phyloP scores from a whole-genome alignment of 2,329 filamentous ascomycete species.

The Teratosphaeria epicoccoides region DNA sequence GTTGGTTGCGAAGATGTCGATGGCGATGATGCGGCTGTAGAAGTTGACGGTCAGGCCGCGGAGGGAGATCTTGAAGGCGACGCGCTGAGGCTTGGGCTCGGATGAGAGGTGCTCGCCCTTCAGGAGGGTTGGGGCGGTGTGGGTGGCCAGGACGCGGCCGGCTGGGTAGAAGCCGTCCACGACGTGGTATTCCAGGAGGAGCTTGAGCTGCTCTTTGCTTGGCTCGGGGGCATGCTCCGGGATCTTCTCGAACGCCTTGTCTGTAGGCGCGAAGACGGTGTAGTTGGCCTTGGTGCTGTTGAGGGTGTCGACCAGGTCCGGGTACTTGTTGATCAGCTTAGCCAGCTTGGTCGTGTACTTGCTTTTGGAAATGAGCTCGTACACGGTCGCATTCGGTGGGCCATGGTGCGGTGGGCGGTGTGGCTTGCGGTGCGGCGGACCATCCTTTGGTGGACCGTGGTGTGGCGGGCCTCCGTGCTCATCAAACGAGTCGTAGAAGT shows the following conservation, averaged over 20 bases:
- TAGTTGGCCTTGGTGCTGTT: conserved; percentile 65
- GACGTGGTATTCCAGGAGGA: conserved; percentile 65
- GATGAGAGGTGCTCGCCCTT: conserved; percentile 50
- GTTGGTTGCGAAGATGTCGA: conserved; percentile 65
- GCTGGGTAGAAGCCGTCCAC: conserved; percentile 56
- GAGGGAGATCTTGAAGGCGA: conserved; percentile 55
- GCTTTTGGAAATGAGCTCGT: conserved; percentile 64
- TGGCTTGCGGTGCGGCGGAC: conserved; percentile 7
- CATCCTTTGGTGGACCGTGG: conserved; percentile 10
- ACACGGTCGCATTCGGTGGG: conserved; percentile 57
- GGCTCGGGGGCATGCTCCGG: conserved; percentile 49
- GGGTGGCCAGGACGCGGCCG: conserved; percentile 52
- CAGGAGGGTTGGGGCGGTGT: conserved; percentile 64
- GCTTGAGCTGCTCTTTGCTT: conserved; percentile 58
- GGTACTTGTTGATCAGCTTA: conserved; percentile 61
- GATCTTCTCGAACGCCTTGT: conserved; percentile 63
- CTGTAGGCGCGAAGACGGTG: conserved; percentile 71
- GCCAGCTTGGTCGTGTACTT: conserved; percentile 70
- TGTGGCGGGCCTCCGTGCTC: conserved; percentile 14
- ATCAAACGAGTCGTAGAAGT: conserved; percentile 25
- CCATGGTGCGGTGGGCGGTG: conserved; percentile 19
- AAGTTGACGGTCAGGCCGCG: conserved; percentile 65
- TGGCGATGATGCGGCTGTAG: conserved; percentile 57
- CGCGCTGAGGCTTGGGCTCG: conserved; percentile 53
- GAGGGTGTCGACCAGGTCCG: conserved; percentile 59